A percentile compares a stretch with the other conserved stretches of the same genome.
phyloP scores from a whole-genome alignment of 768 basidiomycete species.

The Coprinopsis strossmayeri region DNA sequence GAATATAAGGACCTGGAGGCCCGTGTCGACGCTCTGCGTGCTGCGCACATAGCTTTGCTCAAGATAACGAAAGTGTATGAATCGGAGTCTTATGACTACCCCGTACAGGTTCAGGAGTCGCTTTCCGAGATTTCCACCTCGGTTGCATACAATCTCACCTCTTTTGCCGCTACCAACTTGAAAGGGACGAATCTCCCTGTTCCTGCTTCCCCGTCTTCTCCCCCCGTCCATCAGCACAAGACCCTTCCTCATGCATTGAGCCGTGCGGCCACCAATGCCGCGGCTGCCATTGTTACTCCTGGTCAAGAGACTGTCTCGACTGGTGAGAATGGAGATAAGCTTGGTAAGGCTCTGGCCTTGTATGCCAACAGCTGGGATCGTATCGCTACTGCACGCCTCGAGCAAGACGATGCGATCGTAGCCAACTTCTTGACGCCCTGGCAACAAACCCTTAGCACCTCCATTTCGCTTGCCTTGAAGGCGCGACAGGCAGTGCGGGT shows the following conservation, averaged over 20 bases:
- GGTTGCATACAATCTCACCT: constrained; percentile 69
- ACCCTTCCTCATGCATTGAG: constrained; percentile 93
- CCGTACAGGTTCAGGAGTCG: constrained; percentile 82
- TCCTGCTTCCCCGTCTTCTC: constrained; percentile 49
- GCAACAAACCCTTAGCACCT: constrained; percentile 81
- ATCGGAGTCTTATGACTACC: constrained; percentile 84
- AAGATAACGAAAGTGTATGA: constrained; percentile 90
- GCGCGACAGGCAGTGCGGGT: constrained; percentile 77
- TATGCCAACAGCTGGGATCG: constrained; percentile 85
- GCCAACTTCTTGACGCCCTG: constrained; percentile 71
- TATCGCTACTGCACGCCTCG: constrained; percentile 66
- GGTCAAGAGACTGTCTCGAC: constrained; percentile 34
- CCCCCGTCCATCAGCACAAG: constrained; percentile 72
- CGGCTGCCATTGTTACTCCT: constrained; percentile 36
- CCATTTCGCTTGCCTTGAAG: constrained; percentile 87
- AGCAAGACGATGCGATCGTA: constrained; percentile 72
- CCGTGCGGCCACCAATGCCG: constrained; percentile 67
- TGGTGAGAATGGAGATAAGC: constrained; percentile 45
- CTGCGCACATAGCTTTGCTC: constrained; percentile 68
- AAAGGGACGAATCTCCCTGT: constrained; percentile 84
- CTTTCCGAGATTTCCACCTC: constrained; percentile 63
- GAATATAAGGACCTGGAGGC: constrained; percentile 97
- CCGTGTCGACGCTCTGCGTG: constrained; percentile 86
- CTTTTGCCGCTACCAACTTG: constrained; percentile 82
- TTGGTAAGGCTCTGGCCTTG: constrained; percentile 69